Conservation (phyloP, 75 land plant species). For the Picea sitchensis region DNA sequence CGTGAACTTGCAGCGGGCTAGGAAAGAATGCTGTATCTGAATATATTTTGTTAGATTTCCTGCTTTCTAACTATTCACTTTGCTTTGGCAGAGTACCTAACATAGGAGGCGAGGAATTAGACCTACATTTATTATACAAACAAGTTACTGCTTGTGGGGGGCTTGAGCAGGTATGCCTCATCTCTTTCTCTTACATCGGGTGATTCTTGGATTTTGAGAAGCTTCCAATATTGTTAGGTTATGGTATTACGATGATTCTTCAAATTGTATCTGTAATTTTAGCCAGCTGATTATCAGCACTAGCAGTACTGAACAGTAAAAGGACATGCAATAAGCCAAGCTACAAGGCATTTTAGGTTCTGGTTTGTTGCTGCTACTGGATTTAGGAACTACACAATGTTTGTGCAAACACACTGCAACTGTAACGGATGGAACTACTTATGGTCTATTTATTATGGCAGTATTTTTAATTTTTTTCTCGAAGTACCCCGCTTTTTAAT, state of each 20-base stretch:
- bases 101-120: slow-evolving; percentile 36
- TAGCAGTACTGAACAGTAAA: background rate
- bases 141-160: slow-evolving; percentile 34
- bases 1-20: too few relatives aligned
- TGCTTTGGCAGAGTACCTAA: slow-evolving; percentile 19
- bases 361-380: background rate
- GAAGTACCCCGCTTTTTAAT: background rate
- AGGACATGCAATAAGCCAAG: background rate
- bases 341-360: background rate
- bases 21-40: too few relatives aligned
- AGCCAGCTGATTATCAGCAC: background rate
- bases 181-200: background rate
- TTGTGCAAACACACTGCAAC: too few relatives aligned
- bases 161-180: slow-evolving; percentile 26
- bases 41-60: background rate
- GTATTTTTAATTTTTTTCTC: background rate
- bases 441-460: background rate
- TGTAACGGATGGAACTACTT: too few relatives aligned
- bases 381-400: background rate
- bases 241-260: background rate
- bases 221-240: background rate
- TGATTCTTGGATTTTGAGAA: background rate
- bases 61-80: background rate
- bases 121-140: slow-evolving; percentile 22
- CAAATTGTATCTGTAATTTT: background rate